Percentiles rank a stretch among this genome's conserved stretches.
Evolutionary conservation across 228 moss, liverwort and hornwort species (phyloP).

Genomic region (Sphagnum fallax): DNA sequence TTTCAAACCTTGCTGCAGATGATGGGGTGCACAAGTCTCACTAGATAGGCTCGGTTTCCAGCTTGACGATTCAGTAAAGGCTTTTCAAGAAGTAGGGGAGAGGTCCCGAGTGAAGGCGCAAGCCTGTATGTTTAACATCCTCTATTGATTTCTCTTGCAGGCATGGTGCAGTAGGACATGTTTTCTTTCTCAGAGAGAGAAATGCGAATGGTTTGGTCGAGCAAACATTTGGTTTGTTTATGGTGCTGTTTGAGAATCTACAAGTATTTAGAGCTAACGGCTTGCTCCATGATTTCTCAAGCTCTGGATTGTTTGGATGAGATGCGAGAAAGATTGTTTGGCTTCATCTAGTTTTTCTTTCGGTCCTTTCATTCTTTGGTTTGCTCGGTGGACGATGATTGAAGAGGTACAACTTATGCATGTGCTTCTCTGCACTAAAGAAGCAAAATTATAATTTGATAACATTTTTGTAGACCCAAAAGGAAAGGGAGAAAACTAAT

Average conservation of each 20-base stretch:
- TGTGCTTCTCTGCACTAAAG: too few species aligned
- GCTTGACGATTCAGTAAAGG: constrained; percentile 39
- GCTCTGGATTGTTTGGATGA: constrained; percentile 59
- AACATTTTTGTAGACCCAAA: too few species aligned
- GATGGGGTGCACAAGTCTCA: neutral
- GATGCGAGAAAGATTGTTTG: constrained; percentile 42
- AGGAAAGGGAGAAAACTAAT: too few species aligned
- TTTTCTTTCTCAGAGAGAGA: neutral
- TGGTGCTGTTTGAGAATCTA: too few species aligned
- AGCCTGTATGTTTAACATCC: constrained; percentile 33
- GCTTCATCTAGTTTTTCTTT: constrained; percentile 31
- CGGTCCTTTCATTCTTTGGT: constrained; percentile 56
- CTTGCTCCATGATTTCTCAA: constrained; percentile 26
- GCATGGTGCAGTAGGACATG: constrained; percentile 37
- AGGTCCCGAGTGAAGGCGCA: constrained; percentile 27
- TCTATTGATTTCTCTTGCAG: constrained; percentile 46
- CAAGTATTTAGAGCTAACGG: neutral
- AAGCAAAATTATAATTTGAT: too few species aligned
- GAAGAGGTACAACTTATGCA: constrained; percentile 38
- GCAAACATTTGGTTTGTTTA: too few species aligned
- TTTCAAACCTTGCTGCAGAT: too few species aligned
- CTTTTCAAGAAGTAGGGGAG: constrained; percentile 41
- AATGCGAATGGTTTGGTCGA: neutral
- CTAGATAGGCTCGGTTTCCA: constrained; percentile 9
- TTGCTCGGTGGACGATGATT: constrained; percentile 48